Base-by-base conservation (phyloP, 495 filamentous ascomycete species). In the Parmelia sp. region DNA sequence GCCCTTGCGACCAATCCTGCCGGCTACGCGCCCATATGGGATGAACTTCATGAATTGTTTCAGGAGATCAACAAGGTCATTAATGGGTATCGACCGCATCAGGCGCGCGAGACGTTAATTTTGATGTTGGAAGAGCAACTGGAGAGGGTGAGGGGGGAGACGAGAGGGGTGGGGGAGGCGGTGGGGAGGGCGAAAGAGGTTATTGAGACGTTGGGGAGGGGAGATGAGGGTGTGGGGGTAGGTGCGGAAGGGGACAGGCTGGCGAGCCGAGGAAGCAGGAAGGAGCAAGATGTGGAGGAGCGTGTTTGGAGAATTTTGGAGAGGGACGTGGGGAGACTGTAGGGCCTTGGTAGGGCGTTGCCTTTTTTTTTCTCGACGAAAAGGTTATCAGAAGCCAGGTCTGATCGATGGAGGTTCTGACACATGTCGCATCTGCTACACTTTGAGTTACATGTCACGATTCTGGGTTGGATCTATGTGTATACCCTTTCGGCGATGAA, bases 51-150 rank as follows among this genome's bases (percentile, higher is more conserved):
- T 68, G 89, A 85, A 31, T 69, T 97, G 6, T 87, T 93, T 63
- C 84, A 91, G 70, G 96, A 97, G 74, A 88, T 92, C 60, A 90
- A 97, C 73, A 89, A 92, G 66, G 81, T 93, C 25, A 82, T 97
- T 57, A 98, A 98, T 73, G 87, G 94, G 64, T 97, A 97, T 74
- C 86, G 94, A 29, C 95, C 94, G 4, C 94, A 98, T 74, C 95
- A 98, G 74, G 92, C 92, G 31, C 79, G 94, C 44, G 95, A 97
- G 76, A 91, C 86, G 36, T 78, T 97, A 51, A 95, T 96, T 33
- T 73, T 86, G 71, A 84, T 94, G 82, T 94, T 98, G 92, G 91
- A 96, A 76, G 88, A 90, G 69, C 89, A 94, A 72, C 73, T 96
- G 40, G 85, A 88, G 66, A 80, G 77, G 65, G 87, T 84, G 62